Base-by-base conservation (phyloP, 495 filamentous ascomycete species). In the Daldinia grandis region DNA sequence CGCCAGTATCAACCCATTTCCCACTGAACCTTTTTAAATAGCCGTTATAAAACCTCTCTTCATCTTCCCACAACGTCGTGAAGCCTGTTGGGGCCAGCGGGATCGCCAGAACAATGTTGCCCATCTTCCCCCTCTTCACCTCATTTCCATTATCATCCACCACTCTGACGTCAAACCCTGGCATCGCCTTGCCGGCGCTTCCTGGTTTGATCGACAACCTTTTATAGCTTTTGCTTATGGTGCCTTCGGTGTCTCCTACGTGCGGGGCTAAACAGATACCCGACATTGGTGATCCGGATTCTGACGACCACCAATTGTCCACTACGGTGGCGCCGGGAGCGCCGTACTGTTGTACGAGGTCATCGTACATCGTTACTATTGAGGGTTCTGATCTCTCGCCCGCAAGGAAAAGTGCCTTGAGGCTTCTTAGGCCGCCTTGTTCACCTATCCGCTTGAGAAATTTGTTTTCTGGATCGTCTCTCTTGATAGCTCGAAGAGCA, bases 271-370 rank as follows among this genome's bases (percentile, higher is more conserved):
- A 81, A 6, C 92, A 89, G 27, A 97, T 81, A 1, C 92, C 94
- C 0, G 94, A 90, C 66, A 98, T 97, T 5, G 94, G 94, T 4
- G 91, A 93, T 7, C 94, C 94, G 1, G 91, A 93, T 78, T 97
- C 94, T 1, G 92, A 95, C 3, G 92, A 95, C 94, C 94, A 98
- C 94, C 94, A 98, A 75, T 97, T 97, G 76, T 98, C 94, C 56
- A 97, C 84, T 15, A 97, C 92, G 28, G 86, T 81, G 0, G 93
- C 88, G 30, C 85, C 85, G 0, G 79, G 80, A 0, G 88, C 87
- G 38, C 86, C 90, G 69, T 93, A 88, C 58, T 85, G 81, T 10
- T 80, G 72, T 2, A 97, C 81, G 1, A 96, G 84, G 5, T 88
- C 81, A 71, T 94, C 90, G 64, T 94, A 97, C 76, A 91, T 88